phyloP scores from a whole-genome alignment of 1,284 basidiomycete species.

The Psilocybe mexicana region DNA sequence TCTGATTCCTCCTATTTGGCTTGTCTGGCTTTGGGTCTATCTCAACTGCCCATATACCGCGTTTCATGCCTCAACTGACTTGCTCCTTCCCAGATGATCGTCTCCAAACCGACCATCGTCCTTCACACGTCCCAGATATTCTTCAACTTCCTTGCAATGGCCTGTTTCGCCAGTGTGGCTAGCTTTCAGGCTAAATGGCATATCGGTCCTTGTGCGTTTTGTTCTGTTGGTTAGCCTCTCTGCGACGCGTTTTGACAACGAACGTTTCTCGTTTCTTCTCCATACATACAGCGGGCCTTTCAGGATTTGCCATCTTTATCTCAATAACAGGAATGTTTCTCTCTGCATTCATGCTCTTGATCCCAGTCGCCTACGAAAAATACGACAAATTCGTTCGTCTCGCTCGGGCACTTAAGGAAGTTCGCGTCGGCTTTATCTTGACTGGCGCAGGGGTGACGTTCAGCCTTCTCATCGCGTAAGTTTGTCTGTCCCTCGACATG shows the following conservation, averaged over 20 bases:
- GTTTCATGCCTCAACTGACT: slow-evolving; percentile 13
- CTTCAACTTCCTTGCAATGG: slow-evolving; percentile 89
- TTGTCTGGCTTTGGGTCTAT: slow-evolving; percentile 64
- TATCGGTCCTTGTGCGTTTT: slow-evolving; percentile 78
- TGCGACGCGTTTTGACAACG: slow-evolving; percentile 10
- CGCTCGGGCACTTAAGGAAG: slow-evolving; percentile 77
- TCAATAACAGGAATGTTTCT: slow-evolving; percentile 71
- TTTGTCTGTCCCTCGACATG: slow-evolving; percentile 1
- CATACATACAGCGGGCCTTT: slow-evolving; percentile 66
- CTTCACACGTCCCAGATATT: slow-evolving; percentile 76
- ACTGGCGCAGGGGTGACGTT: slow-evolving; percentile 64
- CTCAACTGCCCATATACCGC: slow-evolving; percentile 19
- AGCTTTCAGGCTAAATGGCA: slow-evolving; percentile 82
- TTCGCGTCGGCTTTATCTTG: slow-evolving; percentile 81
- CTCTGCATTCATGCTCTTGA: slow-evolving; percentile 67
- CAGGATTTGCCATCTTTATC: slow-evolving; percentile 84
- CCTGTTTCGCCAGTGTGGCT: slow-evolving; percentile 84
- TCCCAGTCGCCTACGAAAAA: slow-evolving; percentile 85
- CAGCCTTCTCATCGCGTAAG: slow-evolving; percentile 75
- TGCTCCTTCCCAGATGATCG: slow-evolving; percentile 65
- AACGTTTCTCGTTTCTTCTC: background rate
- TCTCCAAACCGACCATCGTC: slow-evolving; percentile 77
- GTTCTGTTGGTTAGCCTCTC: background rate
- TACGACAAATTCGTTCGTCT: slow-evolving; percentile 77
- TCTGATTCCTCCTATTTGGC: slow-evolving; percentile 60